Evolutionary conservation across 371 early-diverging fungal genomes (phyloP).

Genomic region (Dichotomocladium elegans): DNA sequence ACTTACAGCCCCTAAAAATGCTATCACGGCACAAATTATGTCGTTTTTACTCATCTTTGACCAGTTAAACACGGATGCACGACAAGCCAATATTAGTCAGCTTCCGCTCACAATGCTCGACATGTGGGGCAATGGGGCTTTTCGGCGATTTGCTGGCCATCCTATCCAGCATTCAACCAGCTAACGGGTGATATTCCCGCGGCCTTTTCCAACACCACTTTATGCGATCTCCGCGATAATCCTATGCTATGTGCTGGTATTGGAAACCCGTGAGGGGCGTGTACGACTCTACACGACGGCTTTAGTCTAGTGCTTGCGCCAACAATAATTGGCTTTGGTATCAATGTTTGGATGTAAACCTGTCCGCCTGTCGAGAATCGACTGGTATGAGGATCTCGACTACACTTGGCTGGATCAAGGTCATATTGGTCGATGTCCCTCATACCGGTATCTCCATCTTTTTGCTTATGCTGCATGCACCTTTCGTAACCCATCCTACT

Average conservation of each 20-base stretch:
- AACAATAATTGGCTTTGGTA: background rate
- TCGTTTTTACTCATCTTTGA: too few relatives aligned
- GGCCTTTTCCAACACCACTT: background rate
- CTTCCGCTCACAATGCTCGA: background rate
- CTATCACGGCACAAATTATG: too few relatives aligned
- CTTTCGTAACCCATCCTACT: conserved; percentile 6
- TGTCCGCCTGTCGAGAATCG: conserved; percentile 3
- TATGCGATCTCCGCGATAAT: conserved; percentile 4
- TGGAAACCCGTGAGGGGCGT: conserved; percentile 8
- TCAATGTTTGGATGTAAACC: conserved; percentile 4
- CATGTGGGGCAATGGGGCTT: background rate
- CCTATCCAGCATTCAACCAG: conserved; percentile 3
- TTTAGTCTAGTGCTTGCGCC: background rate
- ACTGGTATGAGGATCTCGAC: conserved; percentile 3
- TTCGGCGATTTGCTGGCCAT: background rate
- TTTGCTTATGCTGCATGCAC: conserved; percentile 6
- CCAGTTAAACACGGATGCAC: background rate
- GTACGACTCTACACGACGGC: background rate
- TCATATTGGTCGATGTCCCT: conserved; percentile 4
- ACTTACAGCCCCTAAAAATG: too few relatives aligned
- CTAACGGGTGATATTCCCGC: conserved; percentile 4
- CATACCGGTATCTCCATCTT: conserved; percentile 7
- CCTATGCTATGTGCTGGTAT: conserved; percentile 9
- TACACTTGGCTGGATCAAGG: conserved; percentile 6
- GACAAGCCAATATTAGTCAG: too few relatives aligned